Evolutionary conservation across 768 basidiomycete species (phyloP).

Genomic region (Tricholomella constricta): DNA sequence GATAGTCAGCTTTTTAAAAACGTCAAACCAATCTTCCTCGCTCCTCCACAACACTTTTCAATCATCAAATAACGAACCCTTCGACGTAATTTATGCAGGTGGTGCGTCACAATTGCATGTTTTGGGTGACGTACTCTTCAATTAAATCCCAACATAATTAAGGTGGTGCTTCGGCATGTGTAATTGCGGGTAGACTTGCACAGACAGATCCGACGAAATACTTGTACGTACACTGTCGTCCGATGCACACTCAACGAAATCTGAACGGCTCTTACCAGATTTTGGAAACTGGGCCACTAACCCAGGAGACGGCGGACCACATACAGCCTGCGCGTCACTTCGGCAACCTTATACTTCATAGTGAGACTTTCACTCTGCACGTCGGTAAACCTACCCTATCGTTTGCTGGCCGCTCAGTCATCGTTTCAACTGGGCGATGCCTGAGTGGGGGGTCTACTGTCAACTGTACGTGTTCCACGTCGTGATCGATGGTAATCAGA

Average conservation of each 20-base stretch:
- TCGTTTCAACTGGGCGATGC: slow-evolving; percentile 49
- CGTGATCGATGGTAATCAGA: not conserved
- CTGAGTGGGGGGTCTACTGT: slow-evolving; percentile 66
- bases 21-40: too few species aligned
- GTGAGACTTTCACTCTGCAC: slow-evolving; percentile 48
- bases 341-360: slow-evolving; percentile 38
- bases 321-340: slow-evolving; percentile 56
- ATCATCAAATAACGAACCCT: slow-evolving; percentile 17
- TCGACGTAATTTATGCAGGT: slow-evolving; percentile 60
- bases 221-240: slow-evolving; percentile 35
- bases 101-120: slow-evolving; percentile 34
- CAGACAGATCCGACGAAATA: slow-evolving; percentile 56
- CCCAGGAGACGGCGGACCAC: slow-evolving; percentile 46
- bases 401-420: slow-evolving; percentile 41
- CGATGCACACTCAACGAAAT: not conserved
- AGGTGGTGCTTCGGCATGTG: slow-evolving; percentile 60
- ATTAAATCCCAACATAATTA: not conserved
- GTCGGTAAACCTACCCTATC: slow-evolving; percentile 43
- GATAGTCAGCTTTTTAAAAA: too few species aligned
- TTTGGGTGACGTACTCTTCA: not conserved
- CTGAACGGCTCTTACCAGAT: slow-evolving; percentile 31
- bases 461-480: slow-evolving; percentile 45
- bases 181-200: slow-evolving; percentile 56
- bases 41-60: not conserved
- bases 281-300: slow-evolving; percentile 59